Percentiles rank a stretch among this genome's conserved stretches.
These are phyloP conservation scores for Dactylonectria estremocensis DNA, from an alignment of 2,329 filamentous ascomycete genomes.

Conservation along the genomic window DNA sequence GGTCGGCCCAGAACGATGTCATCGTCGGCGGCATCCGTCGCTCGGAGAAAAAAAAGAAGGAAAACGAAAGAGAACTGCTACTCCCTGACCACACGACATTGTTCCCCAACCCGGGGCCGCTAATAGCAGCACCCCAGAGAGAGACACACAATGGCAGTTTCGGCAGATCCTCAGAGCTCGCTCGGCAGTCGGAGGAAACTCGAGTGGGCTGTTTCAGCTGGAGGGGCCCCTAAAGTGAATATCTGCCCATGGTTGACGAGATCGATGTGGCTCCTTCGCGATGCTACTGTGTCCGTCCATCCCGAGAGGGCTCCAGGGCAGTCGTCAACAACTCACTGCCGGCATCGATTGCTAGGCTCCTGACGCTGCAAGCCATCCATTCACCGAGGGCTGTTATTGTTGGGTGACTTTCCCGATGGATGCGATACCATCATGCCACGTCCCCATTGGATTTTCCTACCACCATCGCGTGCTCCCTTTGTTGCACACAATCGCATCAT, in stretches of 20 bases:
- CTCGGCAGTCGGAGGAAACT: conserved; percentile 27
- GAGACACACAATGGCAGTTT: conserved; percentile 19
- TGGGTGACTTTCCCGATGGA: conserved; percentile 16
- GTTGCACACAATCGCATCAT: conserved; percentile 6
- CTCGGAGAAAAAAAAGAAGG: conserved; percentile 12
- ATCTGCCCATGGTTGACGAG: conserved; percentile 17
- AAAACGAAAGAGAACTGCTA: conserved; percentile 15
- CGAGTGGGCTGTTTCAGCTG: conserved; percentile 36
- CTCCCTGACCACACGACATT: conserved; percentile 22
- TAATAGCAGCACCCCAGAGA: conserved; percentile 14
- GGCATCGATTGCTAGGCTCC: conserved; percentile 14
- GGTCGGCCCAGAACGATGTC: conserved; percentile 46
- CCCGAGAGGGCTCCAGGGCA: conserved; percentile 3
- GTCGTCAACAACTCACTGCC: conserved; percentile 4
- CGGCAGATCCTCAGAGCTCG: conserved; percentile 21
- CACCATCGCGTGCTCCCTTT: conserved; percentile 2
- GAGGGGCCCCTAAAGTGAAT: conserved; percentile 22
- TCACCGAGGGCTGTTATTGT: conserved; percentile 11
- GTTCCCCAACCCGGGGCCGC: conserved; percentile 20
- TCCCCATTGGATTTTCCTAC: not conserved
- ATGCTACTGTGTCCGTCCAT: conserved; percentile 6
- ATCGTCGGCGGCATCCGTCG: conserved; percentile 47
- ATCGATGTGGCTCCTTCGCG: conserved; percentile 20
- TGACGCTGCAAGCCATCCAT: conserved; percentile 3
- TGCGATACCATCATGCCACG: conserved; percentile 7